Conservation (phyloP, 257 asterid species). For the Solanum piurae region DNA sequence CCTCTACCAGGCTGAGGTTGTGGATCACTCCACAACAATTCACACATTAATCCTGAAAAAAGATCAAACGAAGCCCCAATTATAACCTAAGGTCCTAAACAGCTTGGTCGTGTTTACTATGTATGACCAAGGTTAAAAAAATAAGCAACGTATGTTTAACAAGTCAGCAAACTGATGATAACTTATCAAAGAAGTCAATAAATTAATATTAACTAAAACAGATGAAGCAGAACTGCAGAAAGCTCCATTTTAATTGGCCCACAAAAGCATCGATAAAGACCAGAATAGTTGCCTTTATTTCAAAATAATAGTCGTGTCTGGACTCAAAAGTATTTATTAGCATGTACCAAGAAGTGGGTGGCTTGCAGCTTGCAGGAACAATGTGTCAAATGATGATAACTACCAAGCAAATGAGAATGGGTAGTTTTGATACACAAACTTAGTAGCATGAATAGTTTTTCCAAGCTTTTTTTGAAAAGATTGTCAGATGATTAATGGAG, state of each 20-base stretch:
- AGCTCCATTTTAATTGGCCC: background rate
- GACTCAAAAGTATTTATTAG: background rate
- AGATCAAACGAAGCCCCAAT: background rate
- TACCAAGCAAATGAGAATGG: background rate
- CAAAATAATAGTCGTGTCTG: background rate
- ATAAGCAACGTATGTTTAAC: background rate
- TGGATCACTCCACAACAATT: conserved; percentile 98
- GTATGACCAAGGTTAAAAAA: background rate
- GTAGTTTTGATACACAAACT: background rate
- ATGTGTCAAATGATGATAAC: background rate
- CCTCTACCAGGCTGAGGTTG: conserved; percentile 99
- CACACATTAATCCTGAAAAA: conserved; percentile 86
- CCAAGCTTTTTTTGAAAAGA: background rate
- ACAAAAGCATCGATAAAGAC: background rate
- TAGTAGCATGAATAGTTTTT: background rate
- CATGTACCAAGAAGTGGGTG: background rate
- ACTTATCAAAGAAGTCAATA: background rate
- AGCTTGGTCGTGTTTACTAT: background rate
- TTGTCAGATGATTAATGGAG: background rate
- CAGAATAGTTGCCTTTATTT: background rate
- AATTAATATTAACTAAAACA: background rate
- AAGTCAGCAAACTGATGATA: background rate
- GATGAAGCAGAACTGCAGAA: background rate
- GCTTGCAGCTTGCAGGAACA: background rate
- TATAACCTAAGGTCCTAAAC: background rate